phyloP scores from a whole-genome alignment of 257 asterid species.

The Solanum ossicruentum region DNA sequence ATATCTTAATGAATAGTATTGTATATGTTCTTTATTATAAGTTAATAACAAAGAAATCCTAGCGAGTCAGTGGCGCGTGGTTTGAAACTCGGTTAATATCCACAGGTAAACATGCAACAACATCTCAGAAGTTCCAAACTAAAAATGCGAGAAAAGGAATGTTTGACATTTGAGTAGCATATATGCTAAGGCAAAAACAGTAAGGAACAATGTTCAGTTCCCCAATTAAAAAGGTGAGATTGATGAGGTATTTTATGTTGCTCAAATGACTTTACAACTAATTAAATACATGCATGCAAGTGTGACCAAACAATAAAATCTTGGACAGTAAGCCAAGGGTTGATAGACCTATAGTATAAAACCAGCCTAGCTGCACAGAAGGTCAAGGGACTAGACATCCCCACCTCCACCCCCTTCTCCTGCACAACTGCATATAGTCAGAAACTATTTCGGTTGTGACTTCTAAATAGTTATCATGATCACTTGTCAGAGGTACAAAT shows the following conservation, averaged over 20 bases:
- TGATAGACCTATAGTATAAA: not conserved
- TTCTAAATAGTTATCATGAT: not conserved
- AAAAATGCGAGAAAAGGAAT: not conserved
- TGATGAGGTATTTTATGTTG: not conserved
- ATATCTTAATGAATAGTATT: not conserved
- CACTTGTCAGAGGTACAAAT: not conserved
- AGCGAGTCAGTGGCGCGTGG: not conserved
- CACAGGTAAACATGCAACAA: not conserved
- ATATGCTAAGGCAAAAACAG: not conserved
- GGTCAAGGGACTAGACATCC: not conserved
- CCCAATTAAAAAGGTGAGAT: not conserved
- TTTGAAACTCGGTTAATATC: not conserved
- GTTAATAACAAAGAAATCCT: not conserved
- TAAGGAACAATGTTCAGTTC: not conserved
- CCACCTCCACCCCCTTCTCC: not conserved
- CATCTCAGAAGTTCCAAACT: not conserved
- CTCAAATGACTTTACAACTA: not conserved
- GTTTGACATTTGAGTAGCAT: not conserved
- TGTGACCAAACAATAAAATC: not conserved
- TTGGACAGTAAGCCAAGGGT: not conserved
- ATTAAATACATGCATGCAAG: not conserved
- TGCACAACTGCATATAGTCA: not conserved
- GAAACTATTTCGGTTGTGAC: not conserved
- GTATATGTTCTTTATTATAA: not conserved
- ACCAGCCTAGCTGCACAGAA: not conserved